Evolutionary conservation across 176 grass and related monocot species (phyloP).

Genomic region (Elymus sibiricus): DNA sequence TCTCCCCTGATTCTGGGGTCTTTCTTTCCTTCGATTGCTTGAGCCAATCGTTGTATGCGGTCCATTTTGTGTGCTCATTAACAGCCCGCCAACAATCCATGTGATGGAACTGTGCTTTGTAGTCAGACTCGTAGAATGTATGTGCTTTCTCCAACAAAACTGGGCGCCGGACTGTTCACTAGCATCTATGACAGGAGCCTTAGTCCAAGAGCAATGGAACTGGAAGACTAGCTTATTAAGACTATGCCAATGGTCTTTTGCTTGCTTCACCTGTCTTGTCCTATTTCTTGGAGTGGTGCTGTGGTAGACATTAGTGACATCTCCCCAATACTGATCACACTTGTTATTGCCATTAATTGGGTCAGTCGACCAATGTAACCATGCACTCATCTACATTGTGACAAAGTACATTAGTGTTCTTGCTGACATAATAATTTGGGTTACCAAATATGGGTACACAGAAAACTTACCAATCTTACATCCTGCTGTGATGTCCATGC

Average conservation of each 20-base stretch:
- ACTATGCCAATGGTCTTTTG: neutral
- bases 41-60: neutral
- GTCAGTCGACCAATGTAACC: neutral
- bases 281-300: neutral
- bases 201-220: neutral
- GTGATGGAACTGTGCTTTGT: neutral
- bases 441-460: neutral
- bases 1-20: neutral
- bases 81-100: neutral
- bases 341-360: neutral
- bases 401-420: neutral
- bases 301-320: neutral
- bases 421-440: neutral
- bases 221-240: neutral
- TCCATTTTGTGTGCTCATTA: neutral
- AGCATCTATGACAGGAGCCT: neutral
- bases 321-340: neutral
- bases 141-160: neutral
- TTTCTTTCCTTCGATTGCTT: neutral
- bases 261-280: neutral
- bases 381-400: neutral
- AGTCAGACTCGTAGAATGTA: neutral
- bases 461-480: neutral
- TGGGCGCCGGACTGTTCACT: neutral
- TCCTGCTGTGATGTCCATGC: neutral